Evolutionary conservation across 495 filamentous ascomycete species (phyloP), one percentile per base, ranked within the genome.

Genomic region (Cudoniella acicularis): DNA sequence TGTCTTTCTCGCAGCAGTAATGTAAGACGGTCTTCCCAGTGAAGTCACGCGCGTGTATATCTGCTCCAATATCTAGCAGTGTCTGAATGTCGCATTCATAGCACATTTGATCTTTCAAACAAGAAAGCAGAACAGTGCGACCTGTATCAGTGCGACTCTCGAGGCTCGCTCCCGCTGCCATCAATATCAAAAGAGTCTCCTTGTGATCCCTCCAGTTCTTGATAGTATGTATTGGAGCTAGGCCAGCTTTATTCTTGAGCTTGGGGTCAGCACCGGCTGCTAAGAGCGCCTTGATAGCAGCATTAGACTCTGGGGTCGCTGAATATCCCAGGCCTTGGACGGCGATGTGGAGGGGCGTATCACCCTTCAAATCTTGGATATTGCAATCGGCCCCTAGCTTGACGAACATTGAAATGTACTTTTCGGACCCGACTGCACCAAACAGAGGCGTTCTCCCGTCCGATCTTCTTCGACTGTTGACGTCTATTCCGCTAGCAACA

Each of bases 91-190:
- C 43, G 8, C 4, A 16, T 6, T 6, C 43, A 46, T 16, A 16
- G 18, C 18, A 6, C 6, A 6, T 6, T 6, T 46, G 4, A 17
- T 21, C 18, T 21, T n/a, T 21, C 18, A 6, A 4, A 46, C n/a
- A n/a, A n/a, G n/a, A n/a, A n/a, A 46, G 43, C 8, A 46, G 43
- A 17, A 17, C 43, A 4, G 43, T 46, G 11, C 8, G 18, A 21
- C 43, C 18, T 21, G 8, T 11, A 25, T 51, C 24, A 30, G 67
- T 64, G 41, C 47, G 59, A 2, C 59, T 54, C 22, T 71, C 63
- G 10, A 71, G 36, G 53, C 67, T 56, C 1, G 64, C 57, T 3
- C 62, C 64, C 3, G 50, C 46, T 6, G 24, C 30, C 2, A 71
- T 26, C 2, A 67, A 48, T 6, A 13, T 13, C 3, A 24, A 17